phyloP scores from a whole-genome alignment of 129 eudicot species.

The Flaveria brownii region DNA sequence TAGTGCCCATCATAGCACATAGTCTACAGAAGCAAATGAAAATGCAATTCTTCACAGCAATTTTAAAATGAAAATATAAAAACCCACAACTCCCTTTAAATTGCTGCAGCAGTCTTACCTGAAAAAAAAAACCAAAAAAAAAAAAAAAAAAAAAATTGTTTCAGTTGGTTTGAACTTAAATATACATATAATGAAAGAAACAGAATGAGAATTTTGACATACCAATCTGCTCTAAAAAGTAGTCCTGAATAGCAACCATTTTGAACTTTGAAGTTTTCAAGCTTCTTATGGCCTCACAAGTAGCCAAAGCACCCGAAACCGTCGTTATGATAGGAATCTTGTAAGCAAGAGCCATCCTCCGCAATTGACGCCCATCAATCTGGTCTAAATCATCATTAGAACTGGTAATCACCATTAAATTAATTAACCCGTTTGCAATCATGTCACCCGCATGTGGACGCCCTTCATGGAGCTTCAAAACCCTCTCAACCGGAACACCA shows the following conservation, averaged over 20 bases:
- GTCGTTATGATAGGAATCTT: slow-evolving; percentile 88
- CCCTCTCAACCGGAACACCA: slow-evolving; percentile 80
- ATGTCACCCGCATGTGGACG: slow-evolving; percentile 92
- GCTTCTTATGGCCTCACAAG: slow-evolving; percentile 81
- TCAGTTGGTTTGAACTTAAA: not conserved
- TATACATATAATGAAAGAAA: not conserved
- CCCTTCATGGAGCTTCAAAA: slow-evolving; percentile 92
- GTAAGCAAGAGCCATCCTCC: slow-evolving; percentile 94
- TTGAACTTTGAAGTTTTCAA: slow-evolving; percentile 56
- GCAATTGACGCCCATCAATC: slow-evolving; percentile 77
- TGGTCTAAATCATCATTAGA: slow-evolving; percentile 81
- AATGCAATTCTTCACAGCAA: not conserved
- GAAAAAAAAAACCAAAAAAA: not conserved
- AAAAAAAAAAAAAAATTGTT: not conserved
- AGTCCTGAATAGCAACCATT: slow-evolving; percentile 93
- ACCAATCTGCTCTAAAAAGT: slow-evolving; percentile 44
- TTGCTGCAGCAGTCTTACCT: not conserved
- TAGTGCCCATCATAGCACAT: not conserved
- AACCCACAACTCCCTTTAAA: slow-evolving; percentile 7
- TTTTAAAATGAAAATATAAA: not conserved
- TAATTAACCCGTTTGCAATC: slow-evolving; percentile 86
- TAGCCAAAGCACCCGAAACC: slow-evolving; percentile 91
- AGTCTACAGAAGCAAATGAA: not conserved
- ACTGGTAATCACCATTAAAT: slow-evolving; percentile 89
- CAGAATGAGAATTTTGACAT: not conserved